These are phyloP conservation scores for Boletellus emodensis DNA, from an alignment of 768 basidiomycete genomes.

Conservation along the genomic window DNA sequence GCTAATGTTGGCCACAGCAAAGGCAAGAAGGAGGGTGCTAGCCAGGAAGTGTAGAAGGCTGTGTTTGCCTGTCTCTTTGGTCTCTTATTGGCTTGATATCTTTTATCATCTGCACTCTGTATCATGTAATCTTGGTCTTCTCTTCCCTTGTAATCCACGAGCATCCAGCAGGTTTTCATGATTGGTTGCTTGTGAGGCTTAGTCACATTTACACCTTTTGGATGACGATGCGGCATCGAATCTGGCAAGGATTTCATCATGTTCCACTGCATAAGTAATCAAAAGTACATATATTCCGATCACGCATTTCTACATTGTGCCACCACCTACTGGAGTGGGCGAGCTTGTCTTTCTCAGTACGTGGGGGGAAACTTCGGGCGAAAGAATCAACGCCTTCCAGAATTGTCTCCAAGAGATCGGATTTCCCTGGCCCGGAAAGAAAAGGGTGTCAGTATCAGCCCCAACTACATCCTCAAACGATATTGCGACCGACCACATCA, in stretches of 20 bases:
- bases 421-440: conserved; percentile 48
- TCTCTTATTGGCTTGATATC: conserved; percentile 21
- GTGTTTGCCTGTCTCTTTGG: not conserved
- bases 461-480: not conserved
- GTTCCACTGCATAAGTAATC: not conserved
- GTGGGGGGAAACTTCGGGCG: conserved; percentile 51
- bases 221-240: too few relatives aligned
- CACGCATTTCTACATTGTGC: not conserved
- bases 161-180: not conserved
- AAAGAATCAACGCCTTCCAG: conserved; percentile 61
- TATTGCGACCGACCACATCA: conserved; percentile 49
- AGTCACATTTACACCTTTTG: too few relatives aligned
- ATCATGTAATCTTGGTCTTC: conserved; percentile 23
- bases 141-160: conserved; percentile 12
- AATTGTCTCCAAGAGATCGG: conserved; percentile 76
- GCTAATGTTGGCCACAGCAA: conserved; percentile 23
- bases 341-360: conserved; percentile 36
- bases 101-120: conserved; percentile 31
- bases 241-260: not conserved
- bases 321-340: not conserved
- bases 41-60: conserved; percentile 29
- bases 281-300: not conserved
- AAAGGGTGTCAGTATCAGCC: not conserved
- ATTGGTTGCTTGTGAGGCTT: too few relatives aligned
- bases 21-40: conserved; percentile 32